Conservation (phyloP, 2,329 filamentous ascomycete species). For the Trichoderma atrobrunneum region DNA sequence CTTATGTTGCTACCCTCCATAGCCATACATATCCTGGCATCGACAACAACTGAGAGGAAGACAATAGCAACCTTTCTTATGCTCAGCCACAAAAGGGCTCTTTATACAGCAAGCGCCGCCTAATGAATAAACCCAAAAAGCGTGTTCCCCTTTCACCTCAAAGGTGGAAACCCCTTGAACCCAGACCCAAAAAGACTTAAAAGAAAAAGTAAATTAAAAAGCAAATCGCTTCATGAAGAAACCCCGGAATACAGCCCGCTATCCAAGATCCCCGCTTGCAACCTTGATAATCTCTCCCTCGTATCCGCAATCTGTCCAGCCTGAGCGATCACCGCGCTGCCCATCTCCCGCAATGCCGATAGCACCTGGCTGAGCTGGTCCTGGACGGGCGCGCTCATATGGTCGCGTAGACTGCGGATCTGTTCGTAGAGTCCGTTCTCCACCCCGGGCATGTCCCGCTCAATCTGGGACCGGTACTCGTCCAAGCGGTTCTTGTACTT, state of each 20-base stretch:
- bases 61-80: neutral
- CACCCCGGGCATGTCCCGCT: constrained; percentile 47
- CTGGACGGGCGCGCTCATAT: constrained; percentile 33
- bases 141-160: neutral
- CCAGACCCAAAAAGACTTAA: neutral
- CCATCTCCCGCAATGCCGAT: constrained; percentile 39
- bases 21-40: constrained; percentile 31
- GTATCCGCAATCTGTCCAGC: constrained; percentile 44
- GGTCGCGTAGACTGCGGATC: constrained; percentile 38
- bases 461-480: constrained; percentile 45
- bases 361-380: constrained; percentile 41
- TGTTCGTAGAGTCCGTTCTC: constrained; percentile 47
- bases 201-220: neutral
- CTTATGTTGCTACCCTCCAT: constrained; percentile 4
- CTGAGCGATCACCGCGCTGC: constrained; percentile 40
- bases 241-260: constrained; percentile 37
- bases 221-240: constrained; percentile 26
- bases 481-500: constrained; percentile 44
- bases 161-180: neutral
- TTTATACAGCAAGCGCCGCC: constrained; percentile 11
- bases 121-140: neutral
- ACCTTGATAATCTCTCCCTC: constrained; percentile 39
- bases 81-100: neutral
- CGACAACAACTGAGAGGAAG: neutral
- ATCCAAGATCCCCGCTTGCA: constrained; percentile 42